Percentiles rank a stretch among this genome's conserved stretches.
phyloP scores from a whole-genome alignment of 805 yeast species.

The Lachancea sp. region DNA sequence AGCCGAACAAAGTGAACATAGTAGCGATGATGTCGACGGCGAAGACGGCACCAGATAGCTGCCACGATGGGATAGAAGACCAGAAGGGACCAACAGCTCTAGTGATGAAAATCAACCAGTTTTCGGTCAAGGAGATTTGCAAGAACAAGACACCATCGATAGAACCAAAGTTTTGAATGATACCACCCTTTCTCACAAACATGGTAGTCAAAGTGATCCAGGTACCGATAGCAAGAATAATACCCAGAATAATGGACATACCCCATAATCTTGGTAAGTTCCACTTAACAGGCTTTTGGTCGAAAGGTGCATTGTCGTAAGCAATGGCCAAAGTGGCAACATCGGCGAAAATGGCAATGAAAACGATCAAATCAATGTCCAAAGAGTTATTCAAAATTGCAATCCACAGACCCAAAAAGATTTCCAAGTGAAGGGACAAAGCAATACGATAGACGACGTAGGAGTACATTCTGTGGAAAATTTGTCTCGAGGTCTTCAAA shows the following conservation, averaged over 20 bases:
- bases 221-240: constrained; percentile 81
- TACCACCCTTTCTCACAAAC: constrained; percentile 88
- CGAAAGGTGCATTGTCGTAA: constrained; percentile 94
- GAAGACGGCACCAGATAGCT: constrained; percentile 89
- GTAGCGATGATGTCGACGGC: constrained; percentile 88
- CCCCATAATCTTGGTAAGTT: constrained; percentile 96
- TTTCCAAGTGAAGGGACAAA: constrained; percentile 86
- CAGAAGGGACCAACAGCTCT: constrained; percentile 98
- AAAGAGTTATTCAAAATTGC: constrained; percentile 83
- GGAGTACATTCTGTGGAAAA: constrained; percentile 98
- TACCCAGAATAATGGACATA: constrained; percentile 84
- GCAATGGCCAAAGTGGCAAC: constrained; percentile 97
- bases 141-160: constrained; percentile 89
- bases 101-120: constrained; percentile 95
- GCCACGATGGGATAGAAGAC: constrained; percentile 96
- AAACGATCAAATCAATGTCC: constrained; percentile 86
- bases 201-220: constrained; percentile 94
- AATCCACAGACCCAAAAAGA: constrained; percentile 94
- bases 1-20: constrained; percentile 87
- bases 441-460: constrained; percentile 98
- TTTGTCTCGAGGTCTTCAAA: constrained; percentile 89
- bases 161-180: constrained; percentile 92
- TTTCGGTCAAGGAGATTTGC: constrained; percentile 91
- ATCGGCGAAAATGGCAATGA: constrained; percentile 96
- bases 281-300: constrained; percentile 92